Percentiles rank a stretch among this genome's conserved stretches.
These are phyloP conservation scores for Komagataella populi DNA, from an alignment of 805 yeast genomes.

Conservation along the genomic window DNA sequence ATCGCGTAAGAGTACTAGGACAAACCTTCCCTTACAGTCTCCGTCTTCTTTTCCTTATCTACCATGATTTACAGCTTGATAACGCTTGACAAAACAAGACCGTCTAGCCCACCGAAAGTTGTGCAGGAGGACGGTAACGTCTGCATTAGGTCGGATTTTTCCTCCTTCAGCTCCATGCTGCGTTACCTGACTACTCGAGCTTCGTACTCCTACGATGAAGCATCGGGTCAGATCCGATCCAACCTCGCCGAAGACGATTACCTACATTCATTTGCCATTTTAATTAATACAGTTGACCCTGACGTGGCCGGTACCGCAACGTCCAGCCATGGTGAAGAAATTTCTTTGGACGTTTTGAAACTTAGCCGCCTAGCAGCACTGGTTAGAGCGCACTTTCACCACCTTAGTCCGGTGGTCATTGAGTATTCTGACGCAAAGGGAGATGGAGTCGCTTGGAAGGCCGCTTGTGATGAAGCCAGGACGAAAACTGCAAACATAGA, in stretches of 20 bases:
- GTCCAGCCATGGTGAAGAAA: slow-evolving; percentile 3
- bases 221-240: not conserved
- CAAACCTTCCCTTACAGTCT: not conserved
- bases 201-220: not conserved
- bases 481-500: not conserved
- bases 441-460: not conserved
- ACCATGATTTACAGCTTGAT: not conserved
- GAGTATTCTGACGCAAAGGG: not conserved
- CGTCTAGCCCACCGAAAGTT: not conserved
- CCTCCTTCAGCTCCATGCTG: not conserved
- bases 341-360: slow-evolving; percentile 1
- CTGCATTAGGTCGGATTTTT: not conserved
- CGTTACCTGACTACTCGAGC: not conserved
- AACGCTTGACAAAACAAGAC: not conserved
- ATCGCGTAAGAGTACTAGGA: not conserved
- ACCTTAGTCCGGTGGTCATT: slow-evolving; percentile 12
- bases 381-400: slow-evolving; percentile 7
- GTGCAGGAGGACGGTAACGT: not conserved
- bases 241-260: slow-evolving; percentile 10
- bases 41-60: not conserved
- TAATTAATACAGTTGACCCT: slow-evolving; percentile 7
- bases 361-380: not conserved
- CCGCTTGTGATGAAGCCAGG: not conserved
- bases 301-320: not conserved
- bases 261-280: slow-evolving; percentile 9